Conservation (phyloP, 1,139 yeast genomes). For the Arxiozyma slooffiae region DNA sequence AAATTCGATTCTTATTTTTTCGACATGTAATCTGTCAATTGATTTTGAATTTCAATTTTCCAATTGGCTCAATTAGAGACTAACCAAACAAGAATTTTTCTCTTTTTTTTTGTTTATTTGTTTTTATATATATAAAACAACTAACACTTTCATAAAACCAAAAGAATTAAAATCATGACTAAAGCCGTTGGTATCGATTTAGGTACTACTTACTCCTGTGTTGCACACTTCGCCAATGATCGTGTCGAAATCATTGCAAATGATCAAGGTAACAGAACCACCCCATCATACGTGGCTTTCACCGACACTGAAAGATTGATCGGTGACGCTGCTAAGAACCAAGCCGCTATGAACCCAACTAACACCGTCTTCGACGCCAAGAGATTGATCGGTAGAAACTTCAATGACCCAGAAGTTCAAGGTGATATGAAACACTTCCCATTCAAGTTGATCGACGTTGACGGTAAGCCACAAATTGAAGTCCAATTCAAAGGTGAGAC, state of each 20-base stretch:
- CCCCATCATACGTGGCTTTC: conserved; percentile 98
- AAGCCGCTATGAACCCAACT: conserved; percentile 95
- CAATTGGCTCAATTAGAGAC: too few relatives aligned
- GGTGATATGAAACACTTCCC: conserved; percentile 97
- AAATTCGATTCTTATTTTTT: conserved; percentile 28
- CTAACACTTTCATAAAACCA: too few relatives aligned
- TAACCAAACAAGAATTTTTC: too few relatives aligned
- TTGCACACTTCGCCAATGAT: conserved; percentile 84
- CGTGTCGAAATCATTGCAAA: conserved; percentile 93
- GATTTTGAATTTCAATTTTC: neutral
- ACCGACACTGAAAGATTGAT: conserved; percentile 95
- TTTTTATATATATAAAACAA: too few relatives aligned
- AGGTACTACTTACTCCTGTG: conserved; percentile 98
- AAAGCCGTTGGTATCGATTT: conserved; percentile 33
- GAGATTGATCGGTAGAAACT: conserved; percentile 96
- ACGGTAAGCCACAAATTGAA: conserved; percentile 87
- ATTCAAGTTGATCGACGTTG: conserved; percentile 80
- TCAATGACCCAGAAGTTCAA: conserved; percentile 83
- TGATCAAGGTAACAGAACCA: conserved; percentile 99
- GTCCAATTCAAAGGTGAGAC: conserved; percentile 92
- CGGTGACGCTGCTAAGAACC: conserved; percentile 99
- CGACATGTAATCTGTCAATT: neutral
- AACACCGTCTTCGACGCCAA: conserved; percentile 98
- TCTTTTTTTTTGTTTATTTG: too few relatives aligned
- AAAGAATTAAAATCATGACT: conserved; percentile 19